phyloP scores from a whole-genome alignment of 192 early-diverging fungal species.

The Backusella morwellensis region DNA sequence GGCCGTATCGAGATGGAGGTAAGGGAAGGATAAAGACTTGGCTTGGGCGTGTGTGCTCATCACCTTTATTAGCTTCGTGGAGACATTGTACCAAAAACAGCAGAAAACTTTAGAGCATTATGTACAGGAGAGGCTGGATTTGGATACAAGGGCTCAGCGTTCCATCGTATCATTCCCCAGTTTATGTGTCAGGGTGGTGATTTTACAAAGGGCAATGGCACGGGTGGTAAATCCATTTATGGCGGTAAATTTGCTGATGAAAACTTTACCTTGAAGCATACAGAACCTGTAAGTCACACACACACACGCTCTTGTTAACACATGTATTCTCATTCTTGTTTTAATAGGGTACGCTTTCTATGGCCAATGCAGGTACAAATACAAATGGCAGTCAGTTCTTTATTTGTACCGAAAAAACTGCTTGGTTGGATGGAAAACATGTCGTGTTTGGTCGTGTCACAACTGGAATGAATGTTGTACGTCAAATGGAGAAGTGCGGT shows the following conservation, averaged over 20 bases:
- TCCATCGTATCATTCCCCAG: slow-evolving; percentile 69
- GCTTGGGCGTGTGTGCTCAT: too few relatives aligned
- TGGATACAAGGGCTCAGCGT: slow-evolving; percentile 73
- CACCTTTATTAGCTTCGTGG: slow-evolving; percentile 42
- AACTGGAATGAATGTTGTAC: slow-evolving; percentile 56
- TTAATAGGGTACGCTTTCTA: slow-evolving; percentile 74
- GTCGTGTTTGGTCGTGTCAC: slow-evolving; percentile 73
- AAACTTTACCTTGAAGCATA: slow-evolving; percentile 34
- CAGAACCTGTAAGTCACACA: slow-evolving; percentile 14
- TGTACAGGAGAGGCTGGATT: slow-evolving; percentile 94
- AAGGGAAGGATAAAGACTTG: not conserved
- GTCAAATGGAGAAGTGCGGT: slow-evolving; percentile 38
- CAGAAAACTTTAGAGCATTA: slow-evolving; percentile 96
- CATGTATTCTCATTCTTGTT: slow-evolving; percentile 28
- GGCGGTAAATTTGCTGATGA: slow-evolving; percentile 66
- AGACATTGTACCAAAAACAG: slow-evolving; percentile 68
- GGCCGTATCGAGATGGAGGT: slow-evolving; percentile 39
- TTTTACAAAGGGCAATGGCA: slow-evolving; percentile 67
- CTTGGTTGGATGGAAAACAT: slow-evolving; percentile 85
- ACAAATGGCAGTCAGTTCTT: slow-evolving; percentile 96
- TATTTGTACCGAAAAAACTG: slow-evolving; percentile 77
- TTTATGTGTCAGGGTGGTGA: slow-evolving; percentile 94
- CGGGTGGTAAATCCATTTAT: slow-evolving; percentile 85
- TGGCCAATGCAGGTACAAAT: slow-evolving; percentile 88
- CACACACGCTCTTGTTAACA: slow-evolving; percentile 21